Percentiles rank a stretch among this genome's conserved stretches.
Conservation (phyloP, 2,329 filamentous ascomycete species). For the Achaetomium macrosporum region DNA sequence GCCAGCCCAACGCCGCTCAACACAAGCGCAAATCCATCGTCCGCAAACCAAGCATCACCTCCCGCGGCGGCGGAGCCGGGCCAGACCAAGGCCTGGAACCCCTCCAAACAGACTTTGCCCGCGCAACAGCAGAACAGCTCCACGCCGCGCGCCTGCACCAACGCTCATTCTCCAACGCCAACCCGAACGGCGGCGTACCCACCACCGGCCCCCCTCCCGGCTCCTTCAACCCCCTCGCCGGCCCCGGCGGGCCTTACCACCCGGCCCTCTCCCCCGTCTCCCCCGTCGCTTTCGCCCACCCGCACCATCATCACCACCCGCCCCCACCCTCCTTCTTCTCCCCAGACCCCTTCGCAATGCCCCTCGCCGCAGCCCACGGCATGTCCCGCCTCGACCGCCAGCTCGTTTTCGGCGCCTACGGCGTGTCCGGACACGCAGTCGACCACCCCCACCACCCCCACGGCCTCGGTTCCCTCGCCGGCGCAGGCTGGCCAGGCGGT, state of each 20-base stretch:
- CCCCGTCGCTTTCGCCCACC: conserved; percentile 38
- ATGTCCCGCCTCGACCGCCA: conserved; percentile 69
- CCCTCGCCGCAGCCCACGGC: conserved; percentile 44
- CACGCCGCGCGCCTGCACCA: conserved; percentile 36
- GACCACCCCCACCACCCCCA: conserved; percentile 29
- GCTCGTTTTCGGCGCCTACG: conserved; percentile 69
- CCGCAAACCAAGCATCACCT: conserved; percentile 33
- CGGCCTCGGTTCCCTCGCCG: conserved; percentile 35
- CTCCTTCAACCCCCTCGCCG: conserved; percentile 38
- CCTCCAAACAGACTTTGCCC: conserved; percentile 32
- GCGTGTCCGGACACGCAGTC: conserved; percentile 37
- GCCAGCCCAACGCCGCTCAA: conserved; percentile 21
- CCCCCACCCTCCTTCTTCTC: conserved; percentile 40
- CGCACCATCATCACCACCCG: conserved; percentile 30
- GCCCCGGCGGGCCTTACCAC: conserved; percentile 40
- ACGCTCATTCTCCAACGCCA: conserved; percentile 36
- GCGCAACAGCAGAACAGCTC: conserved; percentile 32
- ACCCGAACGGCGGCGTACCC: conserved; percentile 24
- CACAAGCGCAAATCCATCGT: conserved; percentile 36
- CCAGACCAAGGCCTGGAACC: conserved; percentile 34
- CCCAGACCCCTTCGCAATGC: conserved; percentile 48
- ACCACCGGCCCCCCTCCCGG: conserved; percentile 32
- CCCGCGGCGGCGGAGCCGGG: conserved; percentile 26
- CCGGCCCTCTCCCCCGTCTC: conserved; percentile 46
- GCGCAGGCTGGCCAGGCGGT: conserved; percentile 31